phyloP scores from a whole-genome alignment of 306 rosid species.

The Crataegus laevigata region DNA sequence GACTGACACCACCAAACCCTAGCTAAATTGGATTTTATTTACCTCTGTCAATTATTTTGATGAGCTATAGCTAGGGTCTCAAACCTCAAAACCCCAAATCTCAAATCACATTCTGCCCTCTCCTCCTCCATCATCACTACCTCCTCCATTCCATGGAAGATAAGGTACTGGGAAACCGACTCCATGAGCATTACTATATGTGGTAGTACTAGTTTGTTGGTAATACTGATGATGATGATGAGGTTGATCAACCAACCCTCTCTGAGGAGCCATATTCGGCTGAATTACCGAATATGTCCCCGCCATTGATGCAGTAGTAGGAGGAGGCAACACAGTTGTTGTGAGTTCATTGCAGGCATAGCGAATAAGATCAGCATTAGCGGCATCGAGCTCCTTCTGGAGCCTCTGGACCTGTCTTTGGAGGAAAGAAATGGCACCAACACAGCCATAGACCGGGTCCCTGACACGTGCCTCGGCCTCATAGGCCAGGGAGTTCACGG shows the following conservation, averaged over 20 bases:
- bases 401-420: constrained; percentile 91
- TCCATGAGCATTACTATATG: constrained; percentile 2
- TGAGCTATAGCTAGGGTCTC: constrained; percentile 1
- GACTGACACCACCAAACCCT: constrained; percentile 1
- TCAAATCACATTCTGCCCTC: not conserved
- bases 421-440: constrained; percentile 91
- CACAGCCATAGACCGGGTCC: constrained; percentile 95
- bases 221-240: constrained; percentile 40
- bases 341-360: constrained; percentile 60
- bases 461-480: constrained; percentile 95
- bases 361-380: constrained; percentile 75
- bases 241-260: constrained; percentile 27
- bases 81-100: not conserved
- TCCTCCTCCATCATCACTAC: not conserved
- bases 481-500: constrained; percentile 89
- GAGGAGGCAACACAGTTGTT: constrained; percentile 22
- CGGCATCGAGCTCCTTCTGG: constrained; percentile 86
- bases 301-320: constrained; percentile 11
- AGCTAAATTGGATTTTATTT: constrained; percentile 5
- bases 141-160: constrained; percentile 63
- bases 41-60: constrained; percentile 1
- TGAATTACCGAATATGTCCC: not conserved
- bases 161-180: constrained; percentile 39
- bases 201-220: constrained; percentile 9
- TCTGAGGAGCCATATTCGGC: constrained; percentile 20